phyloP scores from a whole-genome alignment of 768 basidiomycete genomes.

The Lactarius hatsudake region DNA sequence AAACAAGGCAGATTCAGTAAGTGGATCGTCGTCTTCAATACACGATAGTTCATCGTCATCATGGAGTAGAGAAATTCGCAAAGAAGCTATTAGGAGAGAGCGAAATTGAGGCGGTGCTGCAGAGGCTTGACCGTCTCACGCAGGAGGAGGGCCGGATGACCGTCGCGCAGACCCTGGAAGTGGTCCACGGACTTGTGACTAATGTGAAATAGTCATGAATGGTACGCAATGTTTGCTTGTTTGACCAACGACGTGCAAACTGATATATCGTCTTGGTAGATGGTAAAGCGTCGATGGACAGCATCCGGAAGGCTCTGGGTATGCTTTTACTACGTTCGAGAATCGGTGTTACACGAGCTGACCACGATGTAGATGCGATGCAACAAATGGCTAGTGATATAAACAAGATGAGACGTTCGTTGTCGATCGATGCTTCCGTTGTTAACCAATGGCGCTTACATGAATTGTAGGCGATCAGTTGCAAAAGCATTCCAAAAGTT shows the following conservation, averaged over 20 bases:
- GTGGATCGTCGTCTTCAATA: background rate
- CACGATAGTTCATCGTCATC: background rate
- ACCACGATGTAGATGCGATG: background rate
- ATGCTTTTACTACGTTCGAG: background rate
- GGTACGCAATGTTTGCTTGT: background rate
- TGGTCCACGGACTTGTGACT: constrained; percentile 2
- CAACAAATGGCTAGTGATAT: background rate
- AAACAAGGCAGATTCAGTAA: constrained; percentile 2
- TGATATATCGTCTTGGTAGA: background rate
- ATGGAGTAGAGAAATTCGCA: constrained; percentile 4
- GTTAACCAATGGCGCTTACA: background rate
- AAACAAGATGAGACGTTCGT: background rate
- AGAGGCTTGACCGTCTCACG: background rate
- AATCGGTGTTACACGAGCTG: background rate
- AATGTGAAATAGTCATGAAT: background rate
- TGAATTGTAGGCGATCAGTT: background rate
- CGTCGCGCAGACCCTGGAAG: constrained; percentile 2
- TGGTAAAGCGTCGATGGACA: background rate
- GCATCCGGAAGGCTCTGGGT: background rate
- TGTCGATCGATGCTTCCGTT: background rate
- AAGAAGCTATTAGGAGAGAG: constrained; percentile 9
- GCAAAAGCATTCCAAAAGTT: background rate
- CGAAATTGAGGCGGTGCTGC: background rate
- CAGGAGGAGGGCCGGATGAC: constrained; percentile 6
- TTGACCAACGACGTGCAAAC: background rate